These are phyloP conservation scores for Oidiodendron maius DNA, from an alignment of 495 filamentous ascomycete species.

Conservation along the genomic window DNA sequence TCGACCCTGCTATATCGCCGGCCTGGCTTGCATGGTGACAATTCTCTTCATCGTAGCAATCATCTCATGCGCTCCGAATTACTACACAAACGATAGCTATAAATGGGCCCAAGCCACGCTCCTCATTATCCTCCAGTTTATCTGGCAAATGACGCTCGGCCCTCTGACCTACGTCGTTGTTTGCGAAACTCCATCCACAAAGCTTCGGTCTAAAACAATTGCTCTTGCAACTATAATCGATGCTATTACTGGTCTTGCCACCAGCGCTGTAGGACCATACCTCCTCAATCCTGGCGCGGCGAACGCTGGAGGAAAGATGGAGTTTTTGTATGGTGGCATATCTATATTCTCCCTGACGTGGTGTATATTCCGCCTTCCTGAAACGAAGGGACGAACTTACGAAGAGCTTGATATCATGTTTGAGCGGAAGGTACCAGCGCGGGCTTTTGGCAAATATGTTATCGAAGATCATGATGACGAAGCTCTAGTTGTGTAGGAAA, in stretches of 20 bases:
- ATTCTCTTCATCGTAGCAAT: slow-evolving; percentile 24
- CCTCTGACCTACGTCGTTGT: slow-evolving; percentile 51
- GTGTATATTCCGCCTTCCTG: neutral
- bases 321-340: slow-evolving; percentile 47
- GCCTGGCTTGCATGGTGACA: slow-evolving; percentile 38
- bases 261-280: neutral
- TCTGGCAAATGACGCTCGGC: slow-evolving; percentile 54
- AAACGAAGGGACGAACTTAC: slow-evolving; percentile 43
- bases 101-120: slow-evolving; percentile 47
- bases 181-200: slow-evolving; percentile 47
- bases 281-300: slow-evolving; percentile 6
- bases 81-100: slow-evolving; percentile 18
- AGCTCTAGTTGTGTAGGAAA: too few relatives aligned
- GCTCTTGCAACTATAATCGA: neutral
- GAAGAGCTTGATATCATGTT: slow-evolving; percentile 48
- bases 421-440: slow-evolving; percentile 16
- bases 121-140: slow-evolving; percentile 43
- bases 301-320: slow-evolving; percentile 41
- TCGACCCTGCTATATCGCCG: slow-evolving; percentile 44
- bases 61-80: slow-evolving; percentile 20
- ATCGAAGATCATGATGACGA: too few relatives aligned
- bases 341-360: slow-evolving; percentile 30
- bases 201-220: slow-evolving; percentile 43
- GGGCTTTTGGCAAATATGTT: neutral
- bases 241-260: neutral